Evolutionary conservation across 2,329 filamentous ascomycete species (phyloP), one percentile per base, ranked within the genome.

Genomic region (Blastomyces gilchristii): DNA sequence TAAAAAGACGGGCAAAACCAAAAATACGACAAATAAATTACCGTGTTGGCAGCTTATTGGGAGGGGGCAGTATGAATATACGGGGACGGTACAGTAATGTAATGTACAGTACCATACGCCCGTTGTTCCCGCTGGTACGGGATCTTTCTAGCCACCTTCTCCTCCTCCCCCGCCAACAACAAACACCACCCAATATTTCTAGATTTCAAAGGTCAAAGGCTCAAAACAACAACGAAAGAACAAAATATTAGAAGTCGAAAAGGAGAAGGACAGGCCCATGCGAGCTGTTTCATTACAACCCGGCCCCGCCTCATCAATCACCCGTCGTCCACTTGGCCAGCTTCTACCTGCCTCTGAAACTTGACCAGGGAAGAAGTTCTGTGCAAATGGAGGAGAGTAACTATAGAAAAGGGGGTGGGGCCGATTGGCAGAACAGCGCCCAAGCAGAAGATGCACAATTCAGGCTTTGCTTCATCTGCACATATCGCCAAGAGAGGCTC

Each of bases 21-120:
- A 49, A 57, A 28, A 57, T 57, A 57, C 57, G 57, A n/a, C 37
- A 47, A 49, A 59, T 59, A 47, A 49, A 59, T 59, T 37, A 58
- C 41, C 37, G 37, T 22, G n/a, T 22, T 22, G n/a, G n/a, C n/a
- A 22, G n/a, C n/a, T 22, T 22, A 22, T 22, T 22, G n/a, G n/a
- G n/a, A 22, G n/a, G n/a, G n/a, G n/a, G n/a, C n/a, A 22, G n/a
- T 22, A 22, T 22, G n/a, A 22, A 63, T 56, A 62, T 59, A 41
- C n/a, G 22, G 61, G 63, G 58, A 58, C 45, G 18, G 61, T 61
- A 43, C 37, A 16, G 52, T 61, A 62, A 37, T 37, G 34, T 37
- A 31, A 31, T 31, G 31, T 31, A 31, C 34, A 8, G 52, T 61
- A 62, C 47, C 25, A 56, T 64, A 62, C 63, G 3, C 45, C 37